A percentile compares a stretch with the other conserved stretches of the same genome.
phyloP scores from a whole-genome alignment of 2,329 filamentous ascomycete species.

The Nothopassalora personata region DNA sequence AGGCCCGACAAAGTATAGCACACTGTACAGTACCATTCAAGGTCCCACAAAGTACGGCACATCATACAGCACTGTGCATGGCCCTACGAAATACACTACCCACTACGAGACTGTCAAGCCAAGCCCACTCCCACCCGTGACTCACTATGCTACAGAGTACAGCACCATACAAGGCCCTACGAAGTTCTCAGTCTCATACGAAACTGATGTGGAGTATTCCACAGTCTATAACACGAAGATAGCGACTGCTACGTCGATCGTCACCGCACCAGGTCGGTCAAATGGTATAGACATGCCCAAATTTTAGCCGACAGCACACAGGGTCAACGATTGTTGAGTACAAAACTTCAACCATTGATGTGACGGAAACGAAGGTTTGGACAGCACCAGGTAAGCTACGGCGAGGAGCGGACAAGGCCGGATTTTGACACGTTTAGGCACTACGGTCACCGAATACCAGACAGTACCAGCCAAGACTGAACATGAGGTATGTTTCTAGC shows the following conservation, averaged over 20 bases:
- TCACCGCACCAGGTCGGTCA: constrained; percentile 3
- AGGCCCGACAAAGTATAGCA: not conserved
- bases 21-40: not conserved
- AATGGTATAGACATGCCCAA: not conserved
- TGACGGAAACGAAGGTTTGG: too few species aligned
- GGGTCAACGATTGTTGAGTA: too few species aligned
- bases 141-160: constrained; percentile 1
- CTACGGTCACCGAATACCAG: not conserved
- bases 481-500: not conserved
- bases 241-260: constrained; percentile 1
- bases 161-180: not conserved
- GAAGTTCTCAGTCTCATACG: not conserved
- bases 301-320: not conserved
- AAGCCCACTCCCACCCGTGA: too few species aligned
- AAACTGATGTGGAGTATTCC: not conserved
- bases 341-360: too few species aligned
- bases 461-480: not conserved
- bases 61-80: not conserved
- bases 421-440: not conserved
- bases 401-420: too few species aligned
- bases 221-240: constrained; percentile 1
- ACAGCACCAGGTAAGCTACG: too few species aligned
- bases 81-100: not conserved
- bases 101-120: not conserved
- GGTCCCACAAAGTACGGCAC: constrained; percentile 1